Evolutionary conservation across 108 stramenopile species (phyloP), one percentile per base, ranked within the genome.

Genomic region (Conticribra guillardii): DNA sequence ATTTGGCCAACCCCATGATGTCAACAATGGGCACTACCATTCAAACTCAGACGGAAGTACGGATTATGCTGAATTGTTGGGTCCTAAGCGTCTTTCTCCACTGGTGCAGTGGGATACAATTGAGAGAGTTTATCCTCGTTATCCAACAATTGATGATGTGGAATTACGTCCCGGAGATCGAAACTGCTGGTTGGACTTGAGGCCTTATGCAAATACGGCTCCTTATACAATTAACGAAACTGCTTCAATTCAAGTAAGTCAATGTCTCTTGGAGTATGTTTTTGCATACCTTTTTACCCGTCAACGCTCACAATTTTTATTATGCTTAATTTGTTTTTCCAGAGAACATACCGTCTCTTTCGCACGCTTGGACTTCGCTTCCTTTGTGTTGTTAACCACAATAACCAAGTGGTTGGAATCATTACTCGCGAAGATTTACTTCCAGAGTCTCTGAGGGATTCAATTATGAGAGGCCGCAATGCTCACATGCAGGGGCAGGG

Each of bases 121-220:
- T 34, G 97, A 98, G 68, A 79, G 90, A 60, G 92, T 91, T 19
- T 98, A 97, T 64, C 97, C 97, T 44, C 75, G 90, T 1, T 98
- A 97, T 70, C 97, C 97, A 0, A 91, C 84, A 7, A 94, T 97
- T 54, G 84, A 85, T 34, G 94, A 96, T 68, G 73, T 97, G 30
- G 82, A 84, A 21, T 66, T 98, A 51, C 61, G 90, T 3, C 88
- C 85, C 21, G 76, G 77, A 22, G 97, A 97, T 51, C 65, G 95
- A 30, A 88, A 90, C 59, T 92, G 91, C 65, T 92, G 90, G 92
- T 75, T 98, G 45, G 98, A 98, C 74, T 85, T 98, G 55, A 80
- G 96, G 49, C 98, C 98, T n/a, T 97, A 97, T 71, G 93, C 94
- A 30, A 96, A 97, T 84, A 97, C 96, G 34, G 96, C 96, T 29